Percentiles rank a stretch among this genome's conserved stretches.
Conservation (phyloP, 2,329 filamentous ascomycete species). For the Metarhizium rileyi region DNA sequence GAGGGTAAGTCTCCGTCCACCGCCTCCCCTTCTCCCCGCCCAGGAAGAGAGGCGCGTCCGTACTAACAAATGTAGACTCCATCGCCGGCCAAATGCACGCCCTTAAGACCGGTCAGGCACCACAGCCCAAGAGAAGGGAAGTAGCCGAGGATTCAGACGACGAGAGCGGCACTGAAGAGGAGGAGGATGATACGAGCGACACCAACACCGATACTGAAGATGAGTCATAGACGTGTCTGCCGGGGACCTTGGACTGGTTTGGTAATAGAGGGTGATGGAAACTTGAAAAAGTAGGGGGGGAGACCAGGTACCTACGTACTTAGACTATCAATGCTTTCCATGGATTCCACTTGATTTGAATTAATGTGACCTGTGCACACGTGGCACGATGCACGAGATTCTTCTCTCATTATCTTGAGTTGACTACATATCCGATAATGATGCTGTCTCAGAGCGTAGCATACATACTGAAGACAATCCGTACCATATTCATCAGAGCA, state of each 20-base stretch:
- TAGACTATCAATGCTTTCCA: too few relatives aligned
- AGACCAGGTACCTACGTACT: too few relatives aligned
- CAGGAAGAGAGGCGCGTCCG: background rate
- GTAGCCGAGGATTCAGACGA: slow-evolving; percentile 57
- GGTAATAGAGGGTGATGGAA: background rate
- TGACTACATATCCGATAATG: too few relatives aligned
- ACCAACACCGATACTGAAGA: slow-evolving; percentile 62
- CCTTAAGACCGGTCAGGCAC: slow-evolving; percentile 60
- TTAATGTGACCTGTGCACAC: too few relatives aligned
- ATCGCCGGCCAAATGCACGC: slow-evolving; percentile 85
- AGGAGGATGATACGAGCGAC: slow-evolving; percentile 52
- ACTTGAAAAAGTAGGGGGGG: background rate
- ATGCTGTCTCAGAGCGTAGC: too few relatives aligned
- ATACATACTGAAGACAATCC: too few relatives aligned
- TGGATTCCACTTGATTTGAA: too few relatives aligned
- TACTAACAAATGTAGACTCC: slow-evolving; percentile 50
- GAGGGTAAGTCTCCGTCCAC: slow-evolving; percentile 59
- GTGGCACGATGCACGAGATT: too few relatives aligned
- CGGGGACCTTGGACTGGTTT: background rate
- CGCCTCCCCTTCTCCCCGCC: slow-evolving; percentile 3
- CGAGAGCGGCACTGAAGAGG: slow-evolving; percentile 71
- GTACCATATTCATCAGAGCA: too few relatives aligned
- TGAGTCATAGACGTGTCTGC: slow-evolving; percentile 32
- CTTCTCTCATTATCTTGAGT: too few relatives aligned
- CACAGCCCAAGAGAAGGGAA: slow-evolving; percentile 43